Evolutionary conservation across 139 green algal species (phyloP), one percentile per base, ranked within the genome.

Genomic region (Chlorella vulgaris): DNA sequence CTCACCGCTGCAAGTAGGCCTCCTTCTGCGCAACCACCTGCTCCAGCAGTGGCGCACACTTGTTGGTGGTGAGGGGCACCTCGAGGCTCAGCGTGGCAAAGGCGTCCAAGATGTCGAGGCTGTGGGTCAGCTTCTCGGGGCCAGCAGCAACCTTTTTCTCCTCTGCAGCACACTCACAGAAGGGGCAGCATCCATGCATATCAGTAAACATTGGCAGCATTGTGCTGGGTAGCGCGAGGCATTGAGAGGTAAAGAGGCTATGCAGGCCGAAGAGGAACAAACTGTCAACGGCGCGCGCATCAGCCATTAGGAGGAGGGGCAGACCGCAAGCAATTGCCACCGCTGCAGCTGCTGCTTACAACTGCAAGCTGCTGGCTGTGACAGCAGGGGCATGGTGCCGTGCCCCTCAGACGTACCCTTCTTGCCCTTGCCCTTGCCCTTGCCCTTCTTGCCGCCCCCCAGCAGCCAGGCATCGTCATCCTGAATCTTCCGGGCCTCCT

Each of bases 381-480:
- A n/a, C n/a, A n/a, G n/a, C n/a, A n/a, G n/a, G n/a, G n/a, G n/a
- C n/a, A n/a, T n/a, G n/a, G n/a, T n/a, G n/a, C n/a, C n/a, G n/a
- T n/a, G n/a, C n/a, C n/a, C n/a, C n/a, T n/a, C n/a, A n/a, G n/a
- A n/a, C n/a, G n/a, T 51, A 69, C 62, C 68, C 55, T 80, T 77
- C 58, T 81, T 84, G 36, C 39, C 79, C 74, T 85, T 85, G 65
- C 19, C 51, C 67, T 78, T 78, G 51, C 51, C 78, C 78, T 88
- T 88, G 61, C 70, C 78, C 6, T 33, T 43, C 51, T 86, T 86
- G 28, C 53, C 65, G 60, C 77, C 83, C 47, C 78, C 78, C 71
- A 85, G 66, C 74, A 88, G 63, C 84, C 84, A 88, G 21, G 50
- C 84, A n/a, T 88, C 84, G 29, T 68, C 35, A 21, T 88, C 80